phyloP scores from a whole-genome alignment of 2,329 filamentous ascomycete species.

The Penicillium sp. region DNA sequence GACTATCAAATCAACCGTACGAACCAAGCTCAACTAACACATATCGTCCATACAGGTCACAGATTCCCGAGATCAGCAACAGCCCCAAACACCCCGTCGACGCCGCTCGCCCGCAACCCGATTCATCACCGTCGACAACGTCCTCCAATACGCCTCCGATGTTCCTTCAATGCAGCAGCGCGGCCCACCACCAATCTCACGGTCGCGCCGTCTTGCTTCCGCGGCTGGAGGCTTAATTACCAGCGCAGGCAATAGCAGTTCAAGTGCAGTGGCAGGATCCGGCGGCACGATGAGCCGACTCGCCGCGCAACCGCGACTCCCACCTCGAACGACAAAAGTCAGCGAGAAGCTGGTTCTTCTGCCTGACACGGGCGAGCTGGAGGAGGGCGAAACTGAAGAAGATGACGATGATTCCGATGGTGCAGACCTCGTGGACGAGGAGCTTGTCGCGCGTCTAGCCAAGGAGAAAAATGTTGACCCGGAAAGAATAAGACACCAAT shows the following conservation, averaged over 20 bases:
- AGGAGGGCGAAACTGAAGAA: conserved; percentile 45
- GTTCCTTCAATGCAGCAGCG: conserved; percentile 93
- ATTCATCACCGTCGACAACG: conserved; percentile 87
- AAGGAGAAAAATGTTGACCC: conserved; percentile 36
- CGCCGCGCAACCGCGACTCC: conserved; percentile 61
- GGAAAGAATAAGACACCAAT: conserved; percentile 34
- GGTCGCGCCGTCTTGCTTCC: conserved; percentile 35
- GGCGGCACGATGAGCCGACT: conserved; percentile 58
- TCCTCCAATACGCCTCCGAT: conserved; percentile 89
- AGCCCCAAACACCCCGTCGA: conserved; percentile 26
- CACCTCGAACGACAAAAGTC: conserved; percentile 85
- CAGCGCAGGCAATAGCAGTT: conserved; percentile 35
- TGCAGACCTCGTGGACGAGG: conserved; percentile 36
- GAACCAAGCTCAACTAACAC: conserved; percentile 16
- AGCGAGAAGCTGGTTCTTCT: conserved; percentile 96
- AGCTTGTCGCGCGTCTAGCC: conserved; percentile 36
- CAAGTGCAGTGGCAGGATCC: conserved; percentile 46
- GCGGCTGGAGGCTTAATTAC: conserved; percentile 34
- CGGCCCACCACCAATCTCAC: conserved; percentile 53
- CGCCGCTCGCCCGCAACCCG: conserved; percentile 56
- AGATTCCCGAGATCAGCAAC: conserved; percentile 45
- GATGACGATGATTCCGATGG: conserved; percentile 28
- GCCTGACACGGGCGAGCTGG: conserved; percentile 64
- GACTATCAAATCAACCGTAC: background rate
- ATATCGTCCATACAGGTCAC: conserved; percentile 37